Percentiles rank a stretch among this genome's conserved stretches.
Conservation (phyloP, 495 filamentous ascomycete genomes). For the Penicillium alfredii region DNA sequence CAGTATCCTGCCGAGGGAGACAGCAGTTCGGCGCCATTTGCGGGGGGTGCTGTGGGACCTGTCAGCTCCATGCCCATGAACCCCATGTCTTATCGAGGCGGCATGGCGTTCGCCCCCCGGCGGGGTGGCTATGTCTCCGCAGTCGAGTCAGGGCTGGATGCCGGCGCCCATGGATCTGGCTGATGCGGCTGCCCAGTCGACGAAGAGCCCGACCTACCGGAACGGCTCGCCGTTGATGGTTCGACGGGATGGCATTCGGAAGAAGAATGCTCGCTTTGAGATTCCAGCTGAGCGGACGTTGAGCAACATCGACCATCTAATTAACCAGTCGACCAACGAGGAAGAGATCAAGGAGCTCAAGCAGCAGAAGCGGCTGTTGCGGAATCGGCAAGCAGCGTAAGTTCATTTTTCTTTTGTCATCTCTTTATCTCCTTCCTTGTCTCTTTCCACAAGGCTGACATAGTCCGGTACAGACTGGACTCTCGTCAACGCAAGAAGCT, state of each 20-base stretch:
- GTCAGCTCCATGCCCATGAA: constrained; percentile 41
- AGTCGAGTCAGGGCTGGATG: constrained; percentile 60
- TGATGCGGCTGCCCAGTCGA: constrained; percentile 57
- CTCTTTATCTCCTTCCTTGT: constrained; percentile 5
- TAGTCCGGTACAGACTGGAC: constrained; percentile 60
- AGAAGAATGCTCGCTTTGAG: constrained; percentile 99
- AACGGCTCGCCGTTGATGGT: constrained; percentile 69
- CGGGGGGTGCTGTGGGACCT: constrained; percentile 47
- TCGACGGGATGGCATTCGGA: constrained; percentile 88
- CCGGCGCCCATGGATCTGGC: constrained; percentile 50
- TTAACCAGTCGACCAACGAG: constrained; percentile 81
- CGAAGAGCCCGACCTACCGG: constrained; percentile 71
- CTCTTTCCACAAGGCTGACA: constrained; percentile 29
- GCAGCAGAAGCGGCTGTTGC: constrained; percentile 91
- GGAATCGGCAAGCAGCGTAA: constrained; percentile 95
- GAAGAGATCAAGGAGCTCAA: constrained; percentile 97
- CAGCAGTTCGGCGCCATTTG: constrained; percentile 49
- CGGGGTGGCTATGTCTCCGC: constrained; percentile 53
- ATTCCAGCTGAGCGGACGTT: constrained; percentile 91
- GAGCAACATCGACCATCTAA: constrained; percentile 90
- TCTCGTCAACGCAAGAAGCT: constrained; percentile 98
- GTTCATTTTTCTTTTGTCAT: too few relatives aligned
- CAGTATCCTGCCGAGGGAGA: constrained; percentile 60
- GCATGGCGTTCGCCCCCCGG: constrained; percentile 37
- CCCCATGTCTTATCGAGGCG: constrained; percentile 39